Evolutionary conservation across 306 rosid genomes (phyloP).

Genomic region (Boehmeria nivea): DNA sequence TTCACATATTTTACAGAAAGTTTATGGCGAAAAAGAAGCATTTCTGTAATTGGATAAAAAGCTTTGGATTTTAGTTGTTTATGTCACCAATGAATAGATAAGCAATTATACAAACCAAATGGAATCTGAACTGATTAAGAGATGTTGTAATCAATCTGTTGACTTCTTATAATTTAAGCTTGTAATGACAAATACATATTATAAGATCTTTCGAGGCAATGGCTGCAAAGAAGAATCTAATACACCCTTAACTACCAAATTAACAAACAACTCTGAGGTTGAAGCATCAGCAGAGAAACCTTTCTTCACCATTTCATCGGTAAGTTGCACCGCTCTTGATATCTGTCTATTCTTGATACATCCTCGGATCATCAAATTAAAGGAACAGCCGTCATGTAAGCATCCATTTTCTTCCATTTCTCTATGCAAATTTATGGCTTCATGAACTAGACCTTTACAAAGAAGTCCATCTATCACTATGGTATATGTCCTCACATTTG

Average conservation of each 20-base stretch:
- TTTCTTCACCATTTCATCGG: background rate
- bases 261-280: background rate
- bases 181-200: too few relatives aligned
- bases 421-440: background rate
- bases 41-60: too few relatives aligned
- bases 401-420: conserved; percentile 18
- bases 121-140: too few relatives aligned
- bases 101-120: too few relatives aligned
- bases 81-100: too few relatives aligned
- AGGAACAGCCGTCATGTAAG: background rate
- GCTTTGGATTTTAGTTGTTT: too few relatives aligned
- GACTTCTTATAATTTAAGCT: too few relatives aligned
- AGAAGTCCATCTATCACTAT: background rate
- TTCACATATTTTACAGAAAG: too few relatives aligned
- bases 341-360: background rate
- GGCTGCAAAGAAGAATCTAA: background rate
- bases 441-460: background rate
- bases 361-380: conserved; percentile 4
- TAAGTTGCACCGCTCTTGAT: background rate
- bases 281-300: conserved; percentile 6
- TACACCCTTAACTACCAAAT: background rate
- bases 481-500: conserved; percentile 11
- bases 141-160: too few relatives aligned
- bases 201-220: too few relatives aligned
- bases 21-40: too few relatives aligned